phyloP scores from a whole-genome alignment of 306 rosid genomes.

The Trifolium dubium region DNA sequence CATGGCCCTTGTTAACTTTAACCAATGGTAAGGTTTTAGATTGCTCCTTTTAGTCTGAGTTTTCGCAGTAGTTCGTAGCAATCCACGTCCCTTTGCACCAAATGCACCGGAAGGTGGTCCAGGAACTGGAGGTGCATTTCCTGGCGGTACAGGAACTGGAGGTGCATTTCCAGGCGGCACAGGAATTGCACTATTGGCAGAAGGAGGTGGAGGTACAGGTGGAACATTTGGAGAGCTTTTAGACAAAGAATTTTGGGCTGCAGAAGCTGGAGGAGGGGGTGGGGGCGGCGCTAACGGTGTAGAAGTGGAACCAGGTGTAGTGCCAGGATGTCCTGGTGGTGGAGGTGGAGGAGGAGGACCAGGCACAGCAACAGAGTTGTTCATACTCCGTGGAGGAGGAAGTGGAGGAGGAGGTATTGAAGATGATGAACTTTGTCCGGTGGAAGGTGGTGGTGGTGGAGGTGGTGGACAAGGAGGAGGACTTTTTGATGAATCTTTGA shows the following conservation, averaged over 20 bases:
- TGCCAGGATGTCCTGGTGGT: slow-evolving; percentile 44
- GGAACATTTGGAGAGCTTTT: slow-evolving; percentile 50
- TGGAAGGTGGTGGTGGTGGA: slow-evolving; percentile 37
- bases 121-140: slow-evolving; percentile 67
- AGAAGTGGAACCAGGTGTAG: slow-evolving; percentile 43
- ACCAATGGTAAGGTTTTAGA: slow-evolving; percentile 97
- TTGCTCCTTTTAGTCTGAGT: slow-evolving; percentile 67
- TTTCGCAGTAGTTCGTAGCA: slow-evolving; percentile 57
- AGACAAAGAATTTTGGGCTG: slow-evolving; percentile 38
- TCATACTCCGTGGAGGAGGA: slow-evolving; percentile 33
- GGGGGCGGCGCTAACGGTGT: slow-evolving; percentile 60
- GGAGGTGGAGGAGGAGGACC: slow-evolving; percentile 73
- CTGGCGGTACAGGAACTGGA: slow-evolving; percentile 30
- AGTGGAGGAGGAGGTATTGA: slow-evolving; percentile 51
- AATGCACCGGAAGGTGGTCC: slow-evolving; percentile 76
- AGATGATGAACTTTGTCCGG: slow-evolving; percentile 39
- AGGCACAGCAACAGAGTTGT: neutral
- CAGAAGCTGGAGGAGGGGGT: slow-evolving; percentile 65
- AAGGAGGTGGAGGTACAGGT: slow-evolving; percentile 77
- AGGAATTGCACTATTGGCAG: slow-evolving; percentile 45
- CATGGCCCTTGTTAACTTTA: slow-evolving; percentile 91
- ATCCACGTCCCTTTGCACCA: slow-evolving; percentile 71
- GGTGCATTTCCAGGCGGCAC: slow-evolving; percentile 35
- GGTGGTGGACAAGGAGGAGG: slow-evolving; percentile 46
- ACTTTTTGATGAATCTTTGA: neutral